These are phyloP conservation scores for Salix brachista DNA, from an alignment of 345 rosid genomes.

Conservation along the genomic window DNA sequence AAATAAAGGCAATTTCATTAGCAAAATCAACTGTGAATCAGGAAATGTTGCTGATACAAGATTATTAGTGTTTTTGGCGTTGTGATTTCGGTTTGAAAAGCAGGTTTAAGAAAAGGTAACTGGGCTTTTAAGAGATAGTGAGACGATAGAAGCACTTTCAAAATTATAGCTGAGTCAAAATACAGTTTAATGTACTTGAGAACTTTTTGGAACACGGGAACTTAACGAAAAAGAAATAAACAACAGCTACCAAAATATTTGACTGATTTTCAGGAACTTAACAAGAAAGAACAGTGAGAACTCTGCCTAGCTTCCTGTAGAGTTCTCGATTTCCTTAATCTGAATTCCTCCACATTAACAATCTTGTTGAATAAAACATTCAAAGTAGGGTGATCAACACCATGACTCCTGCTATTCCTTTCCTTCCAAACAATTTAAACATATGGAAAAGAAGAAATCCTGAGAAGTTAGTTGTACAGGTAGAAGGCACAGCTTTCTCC, in stretches of 20 bases:
- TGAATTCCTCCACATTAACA: too few species aligned
- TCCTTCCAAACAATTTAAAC: neutral
- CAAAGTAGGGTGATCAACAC: neutral
- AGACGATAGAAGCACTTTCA: too few species aligned
- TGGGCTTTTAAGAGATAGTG: too few species aligned
- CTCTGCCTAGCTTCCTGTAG: neutral
- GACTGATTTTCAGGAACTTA: neutral
- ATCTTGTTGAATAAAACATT: neutral
- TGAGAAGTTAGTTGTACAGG: neutral
- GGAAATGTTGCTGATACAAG: neutral
- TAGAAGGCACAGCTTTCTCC: neutral
- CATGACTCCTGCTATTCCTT: neutral
- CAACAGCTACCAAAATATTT: neutral
- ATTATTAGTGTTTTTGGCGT: neutral
- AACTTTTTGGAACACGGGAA: neutral
- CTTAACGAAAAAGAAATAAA: neutral
- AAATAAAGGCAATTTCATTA: neutral
- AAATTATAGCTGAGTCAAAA: too few species aligned
- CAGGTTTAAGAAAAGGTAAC: too few species aligned
- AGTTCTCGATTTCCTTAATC: neutral
- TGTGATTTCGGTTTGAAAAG: too few species aligned
- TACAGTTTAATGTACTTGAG: too few species aligned
- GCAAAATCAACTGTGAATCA: neutral
- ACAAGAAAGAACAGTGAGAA: neutral
- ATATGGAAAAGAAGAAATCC: neutral